Conservation (phyloP, 345 rosid species). For the Ailanthus altissimus region DNA sequence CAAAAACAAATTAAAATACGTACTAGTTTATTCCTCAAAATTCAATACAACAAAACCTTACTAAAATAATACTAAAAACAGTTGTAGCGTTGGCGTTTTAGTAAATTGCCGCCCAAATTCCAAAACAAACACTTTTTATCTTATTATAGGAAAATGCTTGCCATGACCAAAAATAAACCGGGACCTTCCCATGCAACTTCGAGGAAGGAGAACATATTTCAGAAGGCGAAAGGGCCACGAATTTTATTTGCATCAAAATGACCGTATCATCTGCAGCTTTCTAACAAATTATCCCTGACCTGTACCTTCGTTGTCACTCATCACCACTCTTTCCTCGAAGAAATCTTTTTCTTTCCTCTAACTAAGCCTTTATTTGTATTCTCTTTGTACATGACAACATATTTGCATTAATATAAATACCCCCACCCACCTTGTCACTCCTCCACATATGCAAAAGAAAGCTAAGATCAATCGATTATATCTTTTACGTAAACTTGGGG, state of each 20-base stretch:
- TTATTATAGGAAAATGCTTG: slow-evolving; percentile 9
- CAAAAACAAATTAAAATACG: not conserved
- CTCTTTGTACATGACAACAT: not conserved
- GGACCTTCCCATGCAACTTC: slow-evolving; percentile 50
- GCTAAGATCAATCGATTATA: not conserved
- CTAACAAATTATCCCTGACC: not conserved
- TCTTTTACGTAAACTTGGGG: not conserved
- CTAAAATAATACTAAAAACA: not conserved
- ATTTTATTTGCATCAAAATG: slow-evolving; percentile 7
- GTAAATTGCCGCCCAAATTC: not conserved
- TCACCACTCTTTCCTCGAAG: slow-evolving; percentile 21
- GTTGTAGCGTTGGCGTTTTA: not conserved
- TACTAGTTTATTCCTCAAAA: not conserved
- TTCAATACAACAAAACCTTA: not conserved
- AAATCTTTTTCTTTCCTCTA: slow-evolving; percentile 7
- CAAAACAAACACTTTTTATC: not conserved
- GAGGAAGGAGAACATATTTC: slow-evolving; percentile 35
- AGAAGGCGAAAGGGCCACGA: slow-evolving; percentile 10
- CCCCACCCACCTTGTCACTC: not conserved
- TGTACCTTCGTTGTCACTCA: slow-evolving; percentile 37
- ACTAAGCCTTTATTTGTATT: not conserved
- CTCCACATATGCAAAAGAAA: not conserved
- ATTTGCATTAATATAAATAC: slow-evolving; percentile 20
- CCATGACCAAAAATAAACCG: slow-evolving; percentile 17
- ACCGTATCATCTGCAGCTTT: slow-evolving; percentile 11